Evolutionary conservation across 2,329 filamentous ascomycete genomes (phyloP).

Genomic region (Talaromyces sp.): DNA sequence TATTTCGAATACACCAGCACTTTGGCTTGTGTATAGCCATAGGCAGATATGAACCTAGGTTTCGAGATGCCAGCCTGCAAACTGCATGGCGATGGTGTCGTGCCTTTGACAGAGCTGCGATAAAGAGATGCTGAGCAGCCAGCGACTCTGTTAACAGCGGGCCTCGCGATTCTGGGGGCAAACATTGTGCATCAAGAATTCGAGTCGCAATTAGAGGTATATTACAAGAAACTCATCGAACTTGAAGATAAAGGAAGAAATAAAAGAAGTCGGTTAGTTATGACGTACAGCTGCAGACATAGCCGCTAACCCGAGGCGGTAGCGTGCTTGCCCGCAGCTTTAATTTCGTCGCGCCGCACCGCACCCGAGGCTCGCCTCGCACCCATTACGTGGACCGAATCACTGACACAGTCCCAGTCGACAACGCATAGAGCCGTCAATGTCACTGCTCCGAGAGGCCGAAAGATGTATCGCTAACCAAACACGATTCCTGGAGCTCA

Average conservation of each 20-base stretch:
- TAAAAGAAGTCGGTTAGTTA: background rate
- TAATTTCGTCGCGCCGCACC: background rate
- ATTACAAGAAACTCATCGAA: background rate
- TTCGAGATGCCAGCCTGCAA: slow-evolving; percentile 15
- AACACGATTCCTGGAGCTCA: slow-evolving; percentile 29
- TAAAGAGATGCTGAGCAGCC: slow-evolving; percentile 2
- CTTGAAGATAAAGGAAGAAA: background rate
- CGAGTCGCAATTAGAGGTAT: background rate
- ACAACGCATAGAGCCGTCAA: slow-evolving; percentile 23
- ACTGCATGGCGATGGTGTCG: slow-evolving; percentile 8
- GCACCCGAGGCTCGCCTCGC: background rate
- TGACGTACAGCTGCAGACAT: background rate
- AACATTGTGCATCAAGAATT: slow-evolving; percentile 5
- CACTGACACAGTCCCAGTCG: background rate
- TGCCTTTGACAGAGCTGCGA: slow-evolving; percentile 11
- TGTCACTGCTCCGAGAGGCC: slow-evolving; percentile 42
- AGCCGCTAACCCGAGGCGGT: background rate
- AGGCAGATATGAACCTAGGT: slow-evolving; percentile 40
- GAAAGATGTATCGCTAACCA: slow-evolving; percentile 41
- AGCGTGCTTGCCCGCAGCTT: background rate
- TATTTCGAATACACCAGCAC: slow-evolving; percentile 46
- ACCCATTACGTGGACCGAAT: background rate
- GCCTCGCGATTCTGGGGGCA: background rate
- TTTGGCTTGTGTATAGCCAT: slow-evolving; percentile 48
- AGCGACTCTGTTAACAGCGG: background rate